Evolutionary conservation across 225 moss, liverwort and hornwort species (phyloP).

Genomic region (Pleurozium schreberi): DNA sequence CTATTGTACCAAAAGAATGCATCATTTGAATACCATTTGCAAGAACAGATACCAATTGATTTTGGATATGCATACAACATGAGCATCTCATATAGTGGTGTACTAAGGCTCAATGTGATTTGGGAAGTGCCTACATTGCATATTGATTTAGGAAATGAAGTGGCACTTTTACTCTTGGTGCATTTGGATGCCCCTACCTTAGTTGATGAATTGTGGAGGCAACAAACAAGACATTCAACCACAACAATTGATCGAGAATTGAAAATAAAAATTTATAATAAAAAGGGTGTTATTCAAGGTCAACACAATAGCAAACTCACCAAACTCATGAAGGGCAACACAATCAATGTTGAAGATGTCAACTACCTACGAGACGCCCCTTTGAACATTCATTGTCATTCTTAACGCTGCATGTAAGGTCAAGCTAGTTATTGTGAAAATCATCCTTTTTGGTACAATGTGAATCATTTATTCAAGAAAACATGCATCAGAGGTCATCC

Average conservation of each 20-base stretch:
- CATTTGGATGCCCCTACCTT: not conserved
- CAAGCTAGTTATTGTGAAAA: fast-evolving
- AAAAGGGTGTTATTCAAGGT: not conserved
- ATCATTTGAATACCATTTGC: not conserved
- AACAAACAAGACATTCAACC: not conserved
- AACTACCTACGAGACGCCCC: too few relatives aligned
- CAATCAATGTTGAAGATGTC: not conserved
- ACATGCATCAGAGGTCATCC: too few relatives aligned
- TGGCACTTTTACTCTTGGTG: too few relatives aligned
- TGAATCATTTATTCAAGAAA: not conserved
- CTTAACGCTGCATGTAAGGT: fast-evolving
- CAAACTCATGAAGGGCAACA: not conserved
- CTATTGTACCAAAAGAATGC: not conserved
- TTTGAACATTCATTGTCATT: not conserved
- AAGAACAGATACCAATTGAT: not conserved
- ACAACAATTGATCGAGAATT: too few relatives aligned
- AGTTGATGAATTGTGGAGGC: too few relatives aligned
- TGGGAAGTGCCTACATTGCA: not conserved
- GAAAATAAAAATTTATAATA: not conserved
- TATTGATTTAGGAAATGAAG: not conserved
- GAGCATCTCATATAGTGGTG: not conserved
- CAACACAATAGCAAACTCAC: not conserved
- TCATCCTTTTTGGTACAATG: not conserved
- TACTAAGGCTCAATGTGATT: too few relatives aligned
- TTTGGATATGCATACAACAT: not conserved